Evolutionary conservation across 208 protist species (phyloP).

Genomic region (Wallacemonas sp.): DNA sequence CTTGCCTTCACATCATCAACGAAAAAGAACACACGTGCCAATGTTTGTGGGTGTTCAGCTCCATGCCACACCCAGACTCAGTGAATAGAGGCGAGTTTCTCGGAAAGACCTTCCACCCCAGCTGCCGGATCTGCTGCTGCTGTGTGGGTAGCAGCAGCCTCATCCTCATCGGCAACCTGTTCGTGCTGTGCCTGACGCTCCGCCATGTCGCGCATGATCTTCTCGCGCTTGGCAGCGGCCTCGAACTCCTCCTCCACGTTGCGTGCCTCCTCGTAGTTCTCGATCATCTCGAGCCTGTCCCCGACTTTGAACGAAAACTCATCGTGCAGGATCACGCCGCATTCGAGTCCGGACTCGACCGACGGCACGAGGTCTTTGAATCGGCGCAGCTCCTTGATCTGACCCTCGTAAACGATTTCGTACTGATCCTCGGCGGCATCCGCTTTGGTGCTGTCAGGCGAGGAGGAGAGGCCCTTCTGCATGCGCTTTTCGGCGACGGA

Average conservation of each 20-base stretch:
- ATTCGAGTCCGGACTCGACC: slow-evolving; percentile 87
- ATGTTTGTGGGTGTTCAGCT: too few species aligned
- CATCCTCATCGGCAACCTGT: not conserved
- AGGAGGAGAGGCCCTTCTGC: too few species aligned
- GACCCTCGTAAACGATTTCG: slow-evolving; percentile 80
- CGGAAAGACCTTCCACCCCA: not conserved
- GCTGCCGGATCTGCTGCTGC: not conserved
- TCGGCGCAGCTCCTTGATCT: slow-evolving; percentile 86
- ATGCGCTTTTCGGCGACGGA: not conserved
- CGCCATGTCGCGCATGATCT: slow-evolving; percentile 56
- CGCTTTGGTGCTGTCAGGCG: not conserved
- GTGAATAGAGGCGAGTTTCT: too few species aligned
- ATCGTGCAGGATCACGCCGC: slow-evolving; percentile 88
- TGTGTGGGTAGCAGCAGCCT: too few species aligned
- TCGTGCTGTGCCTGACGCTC: slow-evolving; percentile 37
- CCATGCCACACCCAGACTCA: too few species aligned
- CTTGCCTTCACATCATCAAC: too few species aligned
- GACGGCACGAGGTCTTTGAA: slow-evolving; percentile 88
- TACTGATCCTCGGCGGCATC: slow-evolving; percentile 29
- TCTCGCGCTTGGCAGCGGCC: slow-evolving; percentile 67
- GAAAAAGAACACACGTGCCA: too few species aligned
- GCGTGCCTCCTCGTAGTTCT: slow-evolving; percentile 74
- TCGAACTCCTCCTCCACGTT: slow-evolving; percentile 84
- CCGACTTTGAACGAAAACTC: slow-evolving; percentile 82
- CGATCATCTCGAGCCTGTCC: slow-evolving; percentile 78